Base-by-base conservation (phyloP, 1,284 basidiomycete genomes). In the Veloboletus limbatus region DNA sequence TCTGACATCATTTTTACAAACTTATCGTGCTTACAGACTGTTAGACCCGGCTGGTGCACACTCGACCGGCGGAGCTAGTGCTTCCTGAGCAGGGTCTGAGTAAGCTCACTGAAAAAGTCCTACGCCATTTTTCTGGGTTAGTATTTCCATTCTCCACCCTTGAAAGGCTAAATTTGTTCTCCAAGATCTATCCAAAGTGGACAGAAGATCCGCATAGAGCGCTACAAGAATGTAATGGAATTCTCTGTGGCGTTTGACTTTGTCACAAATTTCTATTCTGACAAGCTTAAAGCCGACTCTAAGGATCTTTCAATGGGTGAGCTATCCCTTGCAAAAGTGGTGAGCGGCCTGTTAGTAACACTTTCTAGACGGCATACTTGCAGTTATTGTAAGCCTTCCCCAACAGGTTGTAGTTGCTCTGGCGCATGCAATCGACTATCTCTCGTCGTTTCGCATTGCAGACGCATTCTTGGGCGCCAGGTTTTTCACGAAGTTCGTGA, bases 1-100 rank as follows among this genome's bases (percentile, higher is more conserved):
- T 54, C 10, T 20, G 4, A 22, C 16, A 11, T 22, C 13, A 31
- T 4, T 52, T 21, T 40, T 24, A n/a, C 8, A 27, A 8, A 20
- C 28, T 21, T 21, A 37, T 28, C 18, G 2, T 36, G 16, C 44
- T 55, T 10, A 61, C 16, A 21, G 24, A 27, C 22, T 8, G 39
- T 27, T 47, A 93, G 86, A 92, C 91, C 1, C 74, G 93, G 38
- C 74, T 97, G 49, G 81, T 86, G 2, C 92, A 97, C 62, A 78
- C 84, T 8, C 80, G 81, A 51, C 96, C 96, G 1, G 78, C 85
- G 1, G 96, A 98, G 59, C 66, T 98, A 2, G 70, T 98, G 1
- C 65, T 95, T 3, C 81, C 84, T 3, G 65, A 72, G 30, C 60
- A 69, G 5, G 76, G 75, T 6, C 65, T 96, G n/a, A 89, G 82